Base-by-base conservation (phyloP, 1,284 basidiomycete genomes). In the Heterobasidion irregulare region DNA sequence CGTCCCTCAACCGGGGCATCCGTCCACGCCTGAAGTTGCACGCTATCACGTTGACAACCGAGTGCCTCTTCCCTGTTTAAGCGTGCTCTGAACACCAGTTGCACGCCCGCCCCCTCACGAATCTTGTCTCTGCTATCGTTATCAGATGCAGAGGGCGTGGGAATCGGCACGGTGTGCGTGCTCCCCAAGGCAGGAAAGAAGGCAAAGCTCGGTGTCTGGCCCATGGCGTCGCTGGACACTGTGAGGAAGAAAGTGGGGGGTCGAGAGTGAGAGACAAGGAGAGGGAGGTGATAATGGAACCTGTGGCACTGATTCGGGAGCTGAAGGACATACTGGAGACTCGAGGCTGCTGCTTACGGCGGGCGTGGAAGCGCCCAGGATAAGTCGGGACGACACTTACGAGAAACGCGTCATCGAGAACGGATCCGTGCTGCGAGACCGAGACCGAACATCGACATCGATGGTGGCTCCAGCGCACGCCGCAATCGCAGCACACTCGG, bases 21-120 rank as follows among this genome's bases (percentile, higher is more conserved):
- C 10, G 76, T 75, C 76, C 76, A 80, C 2, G 78, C 64, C 62
- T 79, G 76, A 5, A 80, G 61, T 48, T 64, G 68, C 10, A 66
- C 69, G 16, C 67, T 67, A 19, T 70, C 64, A 2, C 59, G 60
- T 44, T 64, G 61, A 41, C 73, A 61, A 35, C 69, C 63, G 56
- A 71, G 69, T 54, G 75, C 72, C 16, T 63, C 56, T 43, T 59
- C 50, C 56, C 57, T 56, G 46, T 57, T 63, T 10, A 77, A 58
- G 36, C 63, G 61, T 15, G 75, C 76, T 15, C 65, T 69, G 59
- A 79, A 75, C 52, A 67, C 66, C 13, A 78, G 58, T 36, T 66
- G 54, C 18, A 64, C 61, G 18, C 56, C 57, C n/a, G 65, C 58
- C 13, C 53, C 59, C 8, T 53, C 56, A 35, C 47, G 48, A 7